phyloP scores from a whole-genome alignment of 176 grass and related monocot species.

The Elymus sibiricus region DNA sequence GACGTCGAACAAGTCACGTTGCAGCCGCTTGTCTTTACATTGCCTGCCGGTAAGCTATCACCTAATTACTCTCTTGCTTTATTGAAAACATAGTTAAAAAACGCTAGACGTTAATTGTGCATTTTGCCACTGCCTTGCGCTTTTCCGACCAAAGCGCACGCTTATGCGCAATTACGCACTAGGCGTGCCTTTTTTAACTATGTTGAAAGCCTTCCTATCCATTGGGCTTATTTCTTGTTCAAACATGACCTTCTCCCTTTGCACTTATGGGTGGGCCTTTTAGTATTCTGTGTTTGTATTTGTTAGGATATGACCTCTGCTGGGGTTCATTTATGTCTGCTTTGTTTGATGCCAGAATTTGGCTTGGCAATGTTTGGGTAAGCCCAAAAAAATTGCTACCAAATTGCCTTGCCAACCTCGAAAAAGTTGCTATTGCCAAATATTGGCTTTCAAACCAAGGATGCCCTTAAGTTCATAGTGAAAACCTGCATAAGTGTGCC shows the following conservation, averaged over 20 bases:
- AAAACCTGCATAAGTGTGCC: neutral
- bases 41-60: conserved; percentile 60
- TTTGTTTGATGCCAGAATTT: neutral
- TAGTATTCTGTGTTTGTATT: neutral
- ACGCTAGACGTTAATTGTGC: no score
- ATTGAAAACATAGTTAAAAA: no score
- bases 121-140: no score
- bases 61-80: conserved; percentile 18
- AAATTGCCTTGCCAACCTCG: neutral
- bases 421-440: neutral
- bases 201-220: neutral
- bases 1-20: conserved; percentile 65
- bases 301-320: neutral
- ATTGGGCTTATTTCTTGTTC: conserved; percentile 7
- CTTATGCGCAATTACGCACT: no score
- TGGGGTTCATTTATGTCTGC: neutral
- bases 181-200: no score
- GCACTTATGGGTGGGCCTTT: neutral
- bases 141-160: no score
- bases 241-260: neutral
- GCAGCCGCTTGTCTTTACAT: conserved; percentile 92
- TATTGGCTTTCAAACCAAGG: neutral
- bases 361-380: neutral
- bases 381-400: neutral
- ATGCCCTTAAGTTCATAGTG: neutral